A percentile compares a stretch with the other conserved stretches of the same genome.
These are phyloP conservation scores for Populus pruinosa DNA, from an alignment of 345 rosid genomes.

Conservation along the genomic window DNA sequence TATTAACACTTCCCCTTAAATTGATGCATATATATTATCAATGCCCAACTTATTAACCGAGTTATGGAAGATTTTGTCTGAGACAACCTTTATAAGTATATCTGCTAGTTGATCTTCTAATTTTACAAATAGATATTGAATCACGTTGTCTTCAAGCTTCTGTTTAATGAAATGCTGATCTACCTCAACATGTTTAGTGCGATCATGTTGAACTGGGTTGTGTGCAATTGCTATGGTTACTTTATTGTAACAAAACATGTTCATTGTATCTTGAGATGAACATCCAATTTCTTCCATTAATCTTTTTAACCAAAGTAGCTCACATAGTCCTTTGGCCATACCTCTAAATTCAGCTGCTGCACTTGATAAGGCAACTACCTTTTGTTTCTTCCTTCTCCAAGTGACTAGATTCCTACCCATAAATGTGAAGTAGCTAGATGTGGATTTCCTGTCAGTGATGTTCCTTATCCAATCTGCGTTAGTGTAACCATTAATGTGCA, in stretches of 20 bases:
- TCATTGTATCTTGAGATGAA: not conserved
- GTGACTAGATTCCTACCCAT: not conserved
- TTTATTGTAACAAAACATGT: not conserved
- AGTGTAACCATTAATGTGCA: not conserved
- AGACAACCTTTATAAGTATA: not conserved
- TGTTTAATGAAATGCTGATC: not conserved
- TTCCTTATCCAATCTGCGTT: not conserved
- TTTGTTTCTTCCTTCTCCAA: not conserved
- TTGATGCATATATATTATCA: not conserved
- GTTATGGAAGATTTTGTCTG: not conserved
- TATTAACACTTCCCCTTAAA: not conserved
- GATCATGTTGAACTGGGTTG: not conserved
- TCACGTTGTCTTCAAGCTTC: not conserved
- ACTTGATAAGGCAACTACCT: not conserved
- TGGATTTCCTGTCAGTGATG: not conserved
- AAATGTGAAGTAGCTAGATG: too few relatives aligned
- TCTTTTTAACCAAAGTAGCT: not conserved
- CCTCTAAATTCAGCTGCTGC: not conserved
- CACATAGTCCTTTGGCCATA: not conserved
- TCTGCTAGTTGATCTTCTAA: not conserved
- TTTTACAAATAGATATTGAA: not conserved
- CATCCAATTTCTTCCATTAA: not conserved
- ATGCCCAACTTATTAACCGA: not conserved
- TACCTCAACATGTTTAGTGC: not conserved
- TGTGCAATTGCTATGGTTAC: not conserved